Evolutionary conservation across 148 eudicot species (phyloP).

Genomic region (Rhododendron vialii): DNA sequence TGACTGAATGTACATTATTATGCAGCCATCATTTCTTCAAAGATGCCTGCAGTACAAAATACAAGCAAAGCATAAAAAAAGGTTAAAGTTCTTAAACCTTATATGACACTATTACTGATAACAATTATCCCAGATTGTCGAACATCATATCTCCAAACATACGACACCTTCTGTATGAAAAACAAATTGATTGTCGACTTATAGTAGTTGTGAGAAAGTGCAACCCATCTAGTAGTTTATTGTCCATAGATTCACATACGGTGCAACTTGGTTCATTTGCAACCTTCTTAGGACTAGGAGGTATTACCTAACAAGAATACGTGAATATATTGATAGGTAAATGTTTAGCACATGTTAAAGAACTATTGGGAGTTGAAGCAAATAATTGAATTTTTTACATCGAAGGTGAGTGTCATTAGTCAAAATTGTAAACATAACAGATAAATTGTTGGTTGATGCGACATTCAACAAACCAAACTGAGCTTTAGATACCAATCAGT

Average conservation of each 20-base stretch:
- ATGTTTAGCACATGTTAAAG: not conserved
- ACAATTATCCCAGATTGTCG: not conserved
- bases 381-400: not conserved
- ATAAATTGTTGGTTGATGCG: not conserved
- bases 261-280: not conserved
- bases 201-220: not conserved
- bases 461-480: not conserved
- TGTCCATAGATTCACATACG: not conserved
- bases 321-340: not conserved
- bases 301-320: not conserved
- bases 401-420: not conserved
- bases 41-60: slow-evolving; percentile 83
- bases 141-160: not conserved
- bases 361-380: not conserved
- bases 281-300: not conserved
- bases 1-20: slow-evolving; percentile 24
- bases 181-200: not conserved
- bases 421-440: not conserved
- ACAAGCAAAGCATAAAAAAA: slow-evolving; percentile 58
- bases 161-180: not conserved
- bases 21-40: slow-evolving; percentile 88
- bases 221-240: not conserved
- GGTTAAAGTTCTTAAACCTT: slow-evolving; percentile 31
- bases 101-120: not conserved
- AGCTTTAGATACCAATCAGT: not conserved